Evolutionary conservation across 2,329 filamentous ascomycete genomes (phyloP), one percentile per base, ranked within the genome.

Genomic region (Phyllosticta citriasiana): DNA sequence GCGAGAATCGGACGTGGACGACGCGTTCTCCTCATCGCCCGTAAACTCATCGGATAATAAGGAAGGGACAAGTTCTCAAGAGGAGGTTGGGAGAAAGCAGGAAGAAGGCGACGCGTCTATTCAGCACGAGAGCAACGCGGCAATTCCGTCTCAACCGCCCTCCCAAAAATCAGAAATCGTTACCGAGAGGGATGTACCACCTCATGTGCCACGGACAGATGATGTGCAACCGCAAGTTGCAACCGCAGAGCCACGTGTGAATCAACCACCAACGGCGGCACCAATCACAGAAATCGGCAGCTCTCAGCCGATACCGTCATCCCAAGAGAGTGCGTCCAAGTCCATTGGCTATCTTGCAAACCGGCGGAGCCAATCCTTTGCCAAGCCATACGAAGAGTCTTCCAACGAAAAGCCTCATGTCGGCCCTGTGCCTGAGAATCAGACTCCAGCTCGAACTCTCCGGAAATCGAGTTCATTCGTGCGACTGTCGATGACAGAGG

Each of bases 401-500:
- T 35, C 26, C 3, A 9, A 25, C 16, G 60, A 58, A 25, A 55
- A 56, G 24, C n/a, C 25, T 27, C 30, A 50, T 22, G 40, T 19
- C 8, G 55, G 24, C 22, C 47, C 50, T 12, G 40, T 19, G 25
- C 26, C 55, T 8, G 55, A 57, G 12, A 55, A 62, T 8, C 60
- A 62, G n/a, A 30, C 80, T 80, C 2, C 19, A 72, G 76, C 59
- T 67, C 79, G 65, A 40, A 62, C 72, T 2, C 61, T 75, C 33
- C 74, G 73, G 64, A 72, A 73, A 62, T 65, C 69, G 6, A 71
- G 74, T 51, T 82, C 82, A 56, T 81, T 83, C 27, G 82, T 96
- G 62, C 86, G 91, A 56, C 80, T 97, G 27, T 91, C 89, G 1
- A 85, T 94, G 69, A 94, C 90, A 19, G 82, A 92, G 33, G 91